Percentiles rank a stretch among this genome's conserved stretches.
Conservation (phyloP, 2,329 filamentous ascomycete species). For the Grosmannia penicillata region DNA sequence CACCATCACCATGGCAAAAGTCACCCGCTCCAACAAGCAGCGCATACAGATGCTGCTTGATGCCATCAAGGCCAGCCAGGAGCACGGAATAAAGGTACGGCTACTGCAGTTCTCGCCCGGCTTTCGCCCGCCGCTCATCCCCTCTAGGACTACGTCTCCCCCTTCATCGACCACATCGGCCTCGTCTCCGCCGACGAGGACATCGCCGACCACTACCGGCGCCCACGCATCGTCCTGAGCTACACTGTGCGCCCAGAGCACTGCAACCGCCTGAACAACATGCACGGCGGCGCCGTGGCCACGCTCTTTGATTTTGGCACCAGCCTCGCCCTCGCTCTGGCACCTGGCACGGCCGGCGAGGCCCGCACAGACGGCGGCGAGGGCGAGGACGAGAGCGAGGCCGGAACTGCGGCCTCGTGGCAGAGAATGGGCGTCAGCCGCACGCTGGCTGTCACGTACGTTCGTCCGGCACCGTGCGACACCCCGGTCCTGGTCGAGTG, state of each 20-base stretch:
- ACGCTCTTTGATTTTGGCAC: slow-evolving; percentile 56
- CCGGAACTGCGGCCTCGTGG: slow-evolving; percentile 22
- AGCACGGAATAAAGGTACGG: too few relatives aligned
- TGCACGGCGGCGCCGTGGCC: slow-evolving; percentile 49
- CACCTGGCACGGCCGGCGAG: slow-evolving; percentile 38
- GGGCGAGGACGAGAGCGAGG: not conserved
- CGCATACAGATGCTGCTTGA: too few relatives aligned
- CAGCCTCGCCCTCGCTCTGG: slow-evolving; percentile 38
- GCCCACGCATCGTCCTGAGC: slow-evolving; percentile 17
- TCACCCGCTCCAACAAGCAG: too few relatives aligned
- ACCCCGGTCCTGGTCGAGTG: slow-evolving; percentile 36
- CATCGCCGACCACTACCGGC: slow-evolving; percentile 1
- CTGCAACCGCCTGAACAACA: slow-evolving; percentile 36
- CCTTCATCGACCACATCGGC: slow-evolving; percentile 25
- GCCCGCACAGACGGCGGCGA: not conserved
- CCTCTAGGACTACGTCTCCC: slow-evolving; percentile 23
- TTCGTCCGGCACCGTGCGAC: slow-evolving; percentile 43
- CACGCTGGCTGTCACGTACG: slow-evolving; percentile 51
- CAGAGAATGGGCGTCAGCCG: slow-evolving; percentile 47
- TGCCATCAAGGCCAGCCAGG: too few relatives aligned
- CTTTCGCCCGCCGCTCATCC: not conserved
- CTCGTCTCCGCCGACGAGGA: slow-evolving; percentile 20
- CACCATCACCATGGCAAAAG: not conserved
- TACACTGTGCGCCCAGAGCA: slow-evolving; percentile 35
- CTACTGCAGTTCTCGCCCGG: too few relatives aligned